Base-by-base conservation (phyloP, 169 alveolate genomes). In the Amoebophrya sp. region DNA sequence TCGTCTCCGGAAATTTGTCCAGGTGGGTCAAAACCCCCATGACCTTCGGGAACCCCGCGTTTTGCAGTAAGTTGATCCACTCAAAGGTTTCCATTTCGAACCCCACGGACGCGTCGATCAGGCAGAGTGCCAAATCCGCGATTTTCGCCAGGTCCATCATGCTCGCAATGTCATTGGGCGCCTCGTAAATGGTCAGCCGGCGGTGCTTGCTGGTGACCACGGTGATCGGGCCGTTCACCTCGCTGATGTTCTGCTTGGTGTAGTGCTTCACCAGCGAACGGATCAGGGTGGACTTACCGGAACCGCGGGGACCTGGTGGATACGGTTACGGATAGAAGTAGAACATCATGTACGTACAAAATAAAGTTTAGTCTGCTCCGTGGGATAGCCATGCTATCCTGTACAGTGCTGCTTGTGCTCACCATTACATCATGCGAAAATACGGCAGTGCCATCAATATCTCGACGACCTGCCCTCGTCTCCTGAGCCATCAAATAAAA, bases 41-140 rank as follows among this genome's bases (percentile, higher is more conserved):
- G 41, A 95, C 95, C 92, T 95, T 91, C n/a, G 96, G 96, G 35
- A 95, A 39, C 33, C 96, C 95, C 93, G 96, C 98, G 14, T 95
- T 95, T 91, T 97, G 98, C 94, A 99, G 92, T 33, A 99, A 94
- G 93, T 98, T 98, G 92, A 98, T 93, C 95, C 98, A 99, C 96
- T 99, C 99, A 92, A 99, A 98, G 18, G 99, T 99, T 94, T 98
- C 99, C 98, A 99, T 97, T 95, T 99, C 99, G 94, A 98, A 98
- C 92, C 98, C 98, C 92, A 95, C 96, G 91, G 96, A 93, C 0
- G 99, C 99, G 95, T 99, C 99, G 40, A 99, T 97, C 90, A 99
- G 95, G 54, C 98, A 93, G 90, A 99, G 94, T 89, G 98, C 99
- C 40, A 98, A 92, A 95, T 99, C 99, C 0, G 99, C 99, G 18